Evolutionary conservation across 805 yeast genomes (phyloP).

Genomic region (Allodekkera sacchari): DNA sequence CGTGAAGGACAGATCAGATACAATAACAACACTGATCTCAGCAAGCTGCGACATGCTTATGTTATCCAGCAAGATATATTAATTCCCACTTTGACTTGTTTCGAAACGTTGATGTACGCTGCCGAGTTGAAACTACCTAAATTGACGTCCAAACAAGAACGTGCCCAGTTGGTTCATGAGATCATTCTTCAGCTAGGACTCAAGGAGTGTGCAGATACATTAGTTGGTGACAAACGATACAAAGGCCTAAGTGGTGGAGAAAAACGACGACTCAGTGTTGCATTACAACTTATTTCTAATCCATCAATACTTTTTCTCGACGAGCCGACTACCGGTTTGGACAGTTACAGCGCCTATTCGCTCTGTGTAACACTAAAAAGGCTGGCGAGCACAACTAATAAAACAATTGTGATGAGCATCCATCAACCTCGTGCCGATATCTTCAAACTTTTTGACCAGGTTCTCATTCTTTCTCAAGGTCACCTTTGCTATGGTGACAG

Average conservation of each 20-base stretch:
- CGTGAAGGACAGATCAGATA: constrained; percentile 34
- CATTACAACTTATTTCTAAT: constrained; percentile 65
- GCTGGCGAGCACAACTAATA: constrained; percentile 45
- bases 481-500: constrained; percentile 38
- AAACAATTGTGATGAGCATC: constrained; percentile 66
- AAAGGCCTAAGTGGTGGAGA: constrained; percentile 81
- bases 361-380: constrained; percentile 54
- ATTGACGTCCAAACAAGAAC: constrained; percentile 32
- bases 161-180: constrained; percentile 45
- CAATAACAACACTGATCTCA: constrained; percentile 26
- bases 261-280: constrained; percentile 67
- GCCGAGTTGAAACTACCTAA: constrained; percentile 62
- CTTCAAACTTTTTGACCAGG: constrained; percentile 54
- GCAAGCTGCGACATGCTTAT: constrained; percentile 42
- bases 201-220: constrained; percentile 51
- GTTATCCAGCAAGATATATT: constrained; percentile 71
- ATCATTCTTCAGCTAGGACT: constrained; percentile 59
- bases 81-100: constrained; percentile 62
- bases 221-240: constrained; percentile 44
- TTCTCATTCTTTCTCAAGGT: constrained; percentile 64
- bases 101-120: constrained; percentile 61
- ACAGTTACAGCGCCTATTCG: constrained; percentile 65
- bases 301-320: constrained; percentile 74
- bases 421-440: constrained; percentile 85
- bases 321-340: constrained; percentile 86